Percentiles rank a stretch among this genome's conserved stretches.
These are phyloP conservation scores for Actinomortierella wolfii DNA, from an alignment of 371 early-diverging fungal species.

Conservation along the genomic window DNA sequence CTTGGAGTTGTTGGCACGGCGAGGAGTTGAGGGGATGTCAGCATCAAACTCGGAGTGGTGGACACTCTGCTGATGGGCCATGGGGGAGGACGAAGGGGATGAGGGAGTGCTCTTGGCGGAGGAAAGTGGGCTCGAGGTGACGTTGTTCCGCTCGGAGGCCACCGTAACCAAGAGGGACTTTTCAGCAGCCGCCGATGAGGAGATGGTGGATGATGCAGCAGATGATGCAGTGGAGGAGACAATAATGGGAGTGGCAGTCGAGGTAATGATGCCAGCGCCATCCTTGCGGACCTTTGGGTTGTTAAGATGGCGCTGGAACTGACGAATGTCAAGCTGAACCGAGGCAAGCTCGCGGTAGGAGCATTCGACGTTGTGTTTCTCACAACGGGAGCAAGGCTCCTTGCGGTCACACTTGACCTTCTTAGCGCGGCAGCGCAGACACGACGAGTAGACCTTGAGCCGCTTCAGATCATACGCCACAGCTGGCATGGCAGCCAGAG, in stretches of 20 bases:
- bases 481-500: conserved; percentile 7
- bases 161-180: neutral
- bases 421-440: conserved; percentile 41
- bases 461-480: conserved; percentile 37
- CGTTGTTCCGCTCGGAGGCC: too few species aligned
- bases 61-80: too few species aligned
- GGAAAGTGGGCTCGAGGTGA: too few species aligned
- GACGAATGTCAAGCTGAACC: conserved; percentile 43
- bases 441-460: conserved; percentile 45
- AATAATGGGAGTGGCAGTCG: conserved; percentile 24
- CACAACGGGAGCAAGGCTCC: conserved; percentile 42
- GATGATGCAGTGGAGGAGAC: conserved; percentile 9
- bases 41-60: too few species aligned
- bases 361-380: conserved; percentile 35
- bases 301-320: conserved; percentile 39
- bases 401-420: conserved; percentile 47
- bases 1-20: too few species aligned
- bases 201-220: neutral
- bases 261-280: conserved; percentile 27
- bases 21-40: too few species aligned
- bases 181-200: conserved; percentile 1
- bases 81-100: too few species aligned
- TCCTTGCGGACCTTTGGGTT: conserved; percentile 29
- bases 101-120: too few species aligned
- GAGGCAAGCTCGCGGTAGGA: conserved; percentile 42